Evolutionary conservation across 805 yeast genomes (phyloP), one percentile per base, ranked within the genome.

Genomic region (Candida sithepensis): DNA sequence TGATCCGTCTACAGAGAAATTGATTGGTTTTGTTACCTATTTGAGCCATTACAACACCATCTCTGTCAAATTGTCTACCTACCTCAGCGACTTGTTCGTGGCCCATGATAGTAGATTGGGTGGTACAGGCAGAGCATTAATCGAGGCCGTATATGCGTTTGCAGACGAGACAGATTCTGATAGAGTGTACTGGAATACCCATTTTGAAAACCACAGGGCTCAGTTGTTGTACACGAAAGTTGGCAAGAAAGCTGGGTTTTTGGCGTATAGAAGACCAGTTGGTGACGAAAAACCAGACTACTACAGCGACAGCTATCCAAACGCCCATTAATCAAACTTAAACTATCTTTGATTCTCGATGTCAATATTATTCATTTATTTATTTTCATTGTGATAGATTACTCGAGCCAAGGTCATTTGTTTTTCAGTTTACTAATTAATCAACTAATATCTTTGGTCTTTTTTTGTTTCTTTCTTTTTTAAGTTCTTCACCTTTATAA

Each of bases 81-180:
- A 74, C 47, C 61, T 78, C 47, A 75, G 75, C 50, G 82, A 78
- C 58, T 61, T 78, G 47, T 78, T 66, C 56, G 83, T 78, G n/a
- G 58, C 61, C 39, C 61, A 60, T 20, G 51, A 57, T 1, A 53
- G 56, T 41, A 61, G 82, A 52, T 63, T 70, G 37, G 54, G 63
- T 9, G 82, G 82, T 6, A 65, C 67, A 16, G 83, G 82, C 10
- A 62, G 78, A 37, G 62, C 65, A 43, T 63, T 78, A 47, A 77
- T 78, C 42, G 74, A 77, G 52, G 70, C 55, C 49, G 74, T 75
- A 8, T 78, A 74, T 50, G 52, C 45, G 0, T 76, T 72, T 45
- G 75, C 78, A 3, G 80, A 77, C 54, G 62, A 63, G 49, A 52
- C 67, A 39, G 67, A 60, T 2, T 63, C 70, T 38, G 63, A 63